Evolutionary conservation across 106 monocot genomes (phyloP).

Genomic region (Iris macrosiphon): DNA sequence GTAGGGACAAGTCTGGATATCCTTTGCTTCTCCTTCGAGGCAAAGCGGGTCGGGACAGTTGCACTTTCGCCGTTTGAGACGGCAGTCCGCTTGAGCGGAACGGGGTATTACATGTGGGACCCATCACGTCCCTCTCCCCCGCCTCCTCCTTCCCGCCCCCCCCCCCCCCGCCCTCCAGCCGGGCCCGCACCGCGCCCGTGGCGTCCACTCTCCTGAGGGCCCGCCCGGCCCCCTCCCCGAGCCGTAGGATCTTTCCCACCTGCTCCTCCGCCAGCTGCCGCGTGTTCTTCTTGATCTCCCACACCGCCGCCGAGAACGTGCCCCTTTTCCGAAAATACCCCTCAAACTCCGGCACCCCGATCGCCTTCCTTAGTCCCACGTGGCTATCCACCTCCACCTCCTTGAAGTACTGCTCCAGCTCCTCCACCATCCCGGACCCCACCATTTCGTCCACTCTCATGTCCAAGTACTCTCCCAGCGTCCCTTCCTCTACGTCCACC

Average conservation of each 20-base stretch:
- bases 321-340: slow-evolving; percentile 32
- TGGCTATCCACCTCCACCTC: slow-evolving; percentile 26
- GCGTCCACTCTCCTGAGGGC: slow-evolving; percentile 51
- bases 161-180: slow-evolving; percentile 27
- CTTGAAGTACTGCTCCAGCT: slow-evolving; percentile 63
- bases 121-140: slow-evolving; percentile 54
- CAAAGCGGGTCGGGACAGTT: too few relatives aligned
- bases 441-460: slow-evolving; percentile 88
- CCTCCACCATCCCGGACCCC: slow-evolving; percentile 71
- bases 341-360: slow-evolving; percentile 78
- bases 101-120: too few relatives aligned
- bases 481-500: slow-evolving; percentile 63
- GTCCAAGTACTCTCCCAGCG: slow-evolving; percentile 64
- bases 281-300: slow-evolving; percentile 67
- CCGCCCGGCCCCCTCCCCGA: slow-evolving; percentile 49
- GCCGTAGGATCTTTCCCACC: slow-evolving; percentile 58
- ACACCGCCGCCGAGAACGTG: slow-evolving; percentile 40
- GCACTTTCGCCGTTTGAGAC: too few relatives aligned
- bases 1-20: too few relatives aligned
- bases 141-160: slow-evolving; percentile 8
- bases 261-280: slow-evolving; percentile 71
- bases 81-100: too few relatives aligned
- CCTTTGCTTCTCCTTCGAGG: too few relatives aligned
- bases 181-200: slow-evolving; percentile 32
- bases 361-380: slow-evolving; percentile 57